Base-by-base conservation (phyloP, 1,284 basidiomycete genomes). In the Pyrrhoderma lamaoense region DNA sequence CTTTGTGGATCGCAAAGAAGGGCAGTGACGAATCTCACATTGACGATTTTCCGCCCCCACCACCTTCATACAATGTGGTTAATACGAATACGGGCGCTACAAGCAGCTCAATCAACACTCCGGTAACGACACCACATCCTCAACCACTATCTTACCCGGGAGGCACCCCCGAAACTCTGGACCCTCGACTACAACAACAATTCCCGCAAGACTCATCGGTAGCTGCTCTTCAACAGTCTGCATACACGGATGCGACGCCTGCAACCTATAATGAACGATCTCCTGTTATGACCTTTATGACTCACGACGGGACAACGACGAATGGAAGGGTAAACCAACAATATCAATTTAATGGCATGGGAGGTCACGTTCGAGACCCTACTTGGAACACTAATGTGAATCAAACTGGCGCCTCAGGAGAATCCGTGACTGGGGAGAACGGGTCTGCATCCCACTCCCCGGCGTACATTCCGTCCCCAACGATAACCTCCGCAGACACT, bases 1-100 rank as follows among this genome's bases (percentile, higher is more conserved):
- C 76, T n/a, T 69, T 84, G 21, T 83, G 76, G 75, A 77, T 74
- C 55, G 65, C 78, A 45, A 76, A 74, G 62, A 81, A 80, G 65
- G n/a, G 16, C 14, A 55, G 72, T 75, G 70, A 68, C 55, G 80
- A 80, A 38, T 66, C 71, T 27, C 80, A 81, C 50, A 48, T 61
- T n/a, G 67, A 70, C 56, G 80, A 82, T 61, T 68, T 79, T 39
- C 75, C 78, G 0, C 74, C 78, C 9, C 67, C 75, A 46, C 72
- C 77, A 39, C 60, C 72, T 52, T 60, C 74, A 52, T 70, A 73
- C 66, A 53, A 44, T 18, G 67, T 55, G 16, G 22, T 63, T 5
- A 37, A 27, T 9, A 25, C 44, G 9, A 23, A 25, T n/a, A 25
- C 53, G 11, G 45, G 38, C 25, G 38, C 53, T 13, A 18, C 49